Base-by-base conservation (phyloP, 306 rosid species). In the Sicyos edulis region DNA sequence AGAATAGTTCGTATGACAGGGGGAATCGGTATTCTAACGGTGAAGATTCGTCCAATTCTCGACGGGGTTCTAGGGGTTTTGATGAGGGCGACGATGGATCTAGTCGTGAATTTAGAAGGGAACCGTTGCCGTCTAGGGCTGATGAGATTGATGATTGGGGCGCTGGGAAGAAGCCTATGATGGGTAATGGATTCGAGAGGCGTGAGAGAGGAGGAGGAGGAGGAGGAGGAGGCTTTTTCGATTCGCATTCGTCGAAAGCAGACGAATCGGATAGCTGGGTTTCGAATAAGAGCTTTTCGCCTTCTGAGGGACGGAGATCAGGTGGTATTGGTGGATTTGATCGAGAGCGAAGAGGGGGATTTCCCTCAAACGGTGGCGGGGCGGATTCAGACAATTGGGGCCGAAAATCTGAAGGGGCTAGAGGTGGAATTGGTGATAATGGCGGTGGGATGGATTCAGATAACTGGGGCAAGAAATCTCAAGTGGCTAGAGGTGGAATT, bases 251-350 rank as follows among this genome's bases (percentile, higher is more conserved):
- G 4, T 74, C 98, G 15, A 85, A 87, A 17, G 98, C 98, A 0
- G 98, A 92, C 8, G 98, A 90, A 75, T 87, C 91, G 2, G 91
- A 86, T 8, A 90, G 92, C 12, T 92, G 98, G 98, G 96, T 88
- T 1, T 65, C 96, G 7, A 83, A 74, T 12, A 92, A 90, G 87
- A 82, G 80, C 80, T 86, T 76, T 55, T 76, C 51, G 14, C 80
- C 95, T 0, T 83, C 84, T 5, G 96, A 89, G 76, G 92, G 86
- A 4, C 82, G 96, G 73, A 82, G 92, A 79, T 82, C 80, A 0
- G 71, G 83, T 32, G 74, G 78, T 51, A 61, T 29, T 0, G 89
- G 85, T 8, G 91, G 92, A 4, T 84, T 87, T 75, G 96, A 90
- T 3, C 75, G 91, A 52, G 96, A 79, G 55, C 70, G 82, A 40